Conservation (phyloP, 129 eudicot genomes). For the Flaveria bidentis region DNA sequence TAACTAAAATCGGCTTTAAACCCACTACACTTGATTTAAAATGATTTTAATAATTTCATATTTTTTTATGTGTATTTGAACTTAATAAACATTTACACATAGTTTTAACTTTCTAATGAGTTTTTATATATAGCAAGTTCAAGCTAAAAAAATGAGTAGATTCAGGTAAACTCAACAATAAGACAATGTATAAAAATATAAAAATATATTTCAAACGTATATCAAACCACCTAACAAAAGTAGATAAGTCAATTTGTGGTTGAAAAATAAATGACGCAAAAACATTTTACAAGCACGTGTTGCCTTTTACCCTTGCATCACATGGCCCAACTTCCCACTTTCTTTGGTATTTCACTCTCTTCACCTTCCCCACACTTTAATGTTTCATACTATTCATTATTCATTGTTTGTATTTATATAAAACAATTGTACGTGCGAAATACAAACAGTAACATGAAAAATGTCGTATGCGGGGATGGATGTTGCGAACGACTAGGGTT, state of each 20-base stretch:
- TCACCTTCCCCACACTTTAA: conserved; percentile 15
- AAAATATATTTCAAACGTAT: no score
- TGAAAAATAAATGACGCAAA: background rate
- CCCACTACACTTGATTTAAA: no score
- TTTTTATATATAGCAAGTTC: background rate
- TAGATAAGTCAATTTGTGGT: conserved; percentile 1
- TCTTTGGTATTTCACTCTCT: background rate
- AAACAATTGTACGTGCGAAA: no score
- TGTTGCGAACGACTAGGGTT: no score
- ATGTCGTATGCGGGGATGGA: no score
- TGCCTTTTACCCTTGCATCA: background rate
- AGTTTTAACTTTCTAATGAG: background rate
- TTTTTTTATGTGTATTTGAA: no score
- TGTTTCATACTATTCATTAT: background rate
- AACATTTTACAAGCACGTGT: conserved; percentile 10
- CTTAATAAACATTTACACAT: no score
- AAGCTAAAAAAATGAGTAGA: background rate
- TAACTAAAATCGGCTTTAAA: no score
- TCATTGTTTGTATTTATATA: background rate
- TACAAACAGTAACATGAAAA: no score
- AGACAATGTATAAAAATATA: no score
- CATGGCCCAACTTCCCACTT: conserved; percentile 24
- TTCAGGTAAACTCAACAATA: no score
- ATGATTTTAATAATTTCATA: no score
- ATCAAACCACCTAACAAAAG: background rate